Conservation (phyloP, 352 stramenopile genomes). For the Pythium vanterpoolii region DNA sequence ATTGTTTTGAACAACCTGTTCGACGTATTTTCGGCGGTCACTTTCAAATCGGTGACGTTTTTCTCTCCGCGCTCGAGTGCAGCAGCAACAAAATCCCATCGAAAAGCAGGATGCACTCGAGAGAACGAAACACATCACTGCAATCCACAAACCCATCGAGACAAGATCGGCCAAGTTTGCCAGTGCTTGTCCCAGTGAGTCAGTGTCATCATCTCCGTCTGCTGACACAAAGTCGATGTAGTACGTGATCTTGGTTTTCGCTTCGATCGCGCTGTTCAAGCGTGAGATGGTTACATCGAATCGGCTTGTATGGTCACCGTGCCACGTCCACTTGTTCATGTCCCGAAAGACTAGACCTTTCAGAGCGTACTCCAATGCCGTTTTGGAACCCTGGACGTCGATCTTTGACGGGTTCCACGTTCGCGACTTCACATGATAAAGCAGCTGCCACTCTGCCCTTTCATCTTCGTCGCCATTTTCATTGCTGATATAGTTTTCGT, state of each 20-base stretch:
- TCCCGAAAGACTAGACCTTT: conserved; percentile 39
- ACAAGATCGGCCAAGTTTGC: conserved; percentile 34
- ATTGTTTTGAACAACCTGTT: conserved; percentile 66
- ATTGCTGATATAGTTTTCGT: conserved; percentile 28
- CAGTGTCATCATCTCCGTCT: conserved; percentile 3
- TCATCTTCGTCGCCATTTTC: conserved; percentile 17
- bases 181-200: conserved; percentile 24
- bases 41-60: conserved; percentile 38
- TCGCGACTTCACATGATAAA: conserved; percentile 22
- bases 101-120: conserved; percentile 50
- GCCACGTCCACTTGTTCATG: conserved; percentile 21
- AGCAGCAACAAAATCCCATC: conserved; percentile 57
- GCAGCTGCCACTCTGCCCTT: conserved; percentile 14
- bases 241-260: conserved; percentile 26
- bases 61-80: conserved; percentile 33
- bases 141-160: conserved; percentile 30
- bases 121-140: conserved; percentile 36
- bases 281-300: conserved; percentile 51
- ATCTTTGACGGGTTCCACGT: conserved; percentile 43
- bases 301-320: conserved; percentile 20
- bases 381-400: conserved; percentile 38
- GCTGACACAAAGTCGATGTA: conserved; percentile 26
- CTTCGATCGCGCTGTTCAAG: conserved; percentile 10
- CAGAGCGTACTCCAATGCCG: conserved; percentile 32
- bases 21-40: conserved; percentile 30